Base-by-base conservation (phyloP, 2,329 filamentous ascomycete genomes). In the Neofusicoccum cordaticola region DNA sequence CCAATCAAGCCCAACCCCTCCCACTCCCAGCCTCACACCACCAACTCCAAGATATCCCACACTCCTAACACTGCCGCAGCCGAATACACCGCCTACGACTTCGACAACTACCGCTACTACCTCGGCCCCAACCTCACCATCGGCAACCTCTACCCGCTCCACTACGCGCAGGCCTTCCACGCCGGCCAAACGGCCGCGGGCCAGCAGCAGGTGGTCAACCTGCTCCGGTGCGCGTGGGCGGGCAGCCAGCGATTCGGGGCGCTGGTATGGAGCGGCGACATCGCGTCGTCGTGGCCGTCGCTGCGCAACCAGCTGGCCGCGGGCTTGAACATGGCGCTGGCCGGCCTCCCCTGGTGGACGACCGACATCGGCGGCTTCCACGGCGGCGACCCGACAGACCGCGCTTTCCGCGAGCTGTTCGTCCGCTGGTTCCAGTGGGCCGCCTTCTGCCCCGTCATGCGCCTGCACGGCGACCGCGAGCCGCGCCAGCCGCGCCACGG, bases 281-380 rank as follows among this genome's bases (percentile, higher is more conserved):
- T 90, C 65, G 87, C 87, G 0, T 86, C 83, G 0, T 87, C 84
- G 0, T 90, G 87, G 88, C 74, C 73, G 2, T 85, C 81, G 31
- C 79, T 89, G 53, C 81, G 84, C 3, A 82, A 85, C 65, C 86
- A 90, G 71, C 76, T 90, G 2, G 80, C 85, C 0, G 87, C 88
- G 0, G 88, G 88, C 0, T 76, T 90, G 19, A 88, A 88, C 70
- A 88, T 89, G 84, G 88, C 86, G 0, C 75, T 90, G 4, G 80
- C 86, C 0, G 88, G 88, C 0, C 80, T 90, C 9, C 83, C 86
- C 0, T 89, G 87, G 87, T 90, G 86, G 86, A 90, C 88, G 0
- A 90, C 87, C 0, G 88, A 90, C 68, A 90, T 90, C 61, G 88
- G 88, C 1, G 88, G 88, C 0, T 90, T 90, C 70, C 87, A 90